phyloP scores from a whole-genome alignment of 2,329 filamentous ascomycete genomes.

The Colletotrichum sp. region DNA sequence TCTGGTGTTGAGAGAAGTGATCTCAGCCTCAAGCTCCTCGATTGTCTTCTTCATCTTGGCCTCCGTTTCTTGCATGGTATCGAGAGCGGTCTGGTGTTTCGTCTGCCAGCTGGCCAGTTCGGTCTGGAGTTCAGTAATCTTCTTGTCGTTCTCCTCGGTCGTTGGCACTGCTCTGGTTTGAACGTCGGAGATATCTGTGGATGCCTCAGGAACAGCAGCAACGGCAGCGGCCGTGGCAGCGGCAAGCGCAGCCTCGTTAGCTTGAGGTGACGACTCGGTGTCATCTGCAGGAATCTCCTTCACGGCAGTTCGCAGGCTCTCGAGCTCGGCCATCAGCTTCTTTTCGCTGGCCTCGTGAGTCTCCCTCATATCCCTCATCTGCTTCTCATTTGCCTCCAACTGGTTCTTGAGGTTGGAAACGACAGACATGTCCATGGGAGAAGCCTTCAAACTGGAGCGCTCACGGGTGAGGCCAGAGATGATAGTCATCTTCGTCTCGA shows the following conservation, averaged over 20 bases:
- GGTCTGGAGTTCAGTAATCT: conserved; percentile 69
- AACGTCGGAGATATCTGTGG: conserved; percentile 28
- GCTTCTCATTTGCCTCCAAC: conserved; percentile 83
- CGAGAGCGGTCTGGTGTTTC: conserved; percentile 75
- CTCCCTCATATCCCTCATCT: conserved; percentile 76
- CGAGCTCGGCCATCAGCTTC: conserved; percentile 75
- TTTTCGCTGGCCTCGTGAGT: conserved; percentile 76
- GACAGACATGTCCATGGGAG: conserved; percentile 89
- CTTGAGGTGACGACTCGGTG: background rate
- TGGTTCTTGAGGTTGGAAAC: conserved; percentile 88
- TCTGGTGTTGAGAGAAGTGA: conserved; percentile 59
- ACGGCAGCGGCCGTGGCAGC: conserved; percentile 6
- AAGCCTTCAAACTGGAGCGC: conserved; percentile 83
- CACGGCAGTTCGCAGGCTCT: conserved; percentile 66
- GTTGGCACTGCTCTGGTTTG: conserved; percentile 34
- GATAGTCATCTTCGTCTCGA: conserved; percentile 95
- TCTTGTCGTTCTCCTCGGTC: conserved; percentile 53
- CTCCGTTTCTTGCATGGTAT: conserved; percentile 76
- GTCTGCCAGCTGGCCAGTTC: conserved; percentile 78
- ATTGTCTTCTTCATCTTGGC: conserved; percentile 75
- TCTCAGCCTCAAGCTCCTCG: conserved; percentile 69
- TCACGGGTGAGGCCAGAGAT: conserved; percentile 94
- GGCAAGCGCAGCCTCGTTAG: conserved; percentile 9
- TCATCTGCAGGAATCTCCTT: background rate
- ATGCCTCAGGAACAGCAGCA: conserved; percentile 16